A percentile compares a stretch with the other conserved stretches of the same genome.
Conservation (phyloP, 805 yeast genomes). For the Jamesozyma gamospora region DNA sequence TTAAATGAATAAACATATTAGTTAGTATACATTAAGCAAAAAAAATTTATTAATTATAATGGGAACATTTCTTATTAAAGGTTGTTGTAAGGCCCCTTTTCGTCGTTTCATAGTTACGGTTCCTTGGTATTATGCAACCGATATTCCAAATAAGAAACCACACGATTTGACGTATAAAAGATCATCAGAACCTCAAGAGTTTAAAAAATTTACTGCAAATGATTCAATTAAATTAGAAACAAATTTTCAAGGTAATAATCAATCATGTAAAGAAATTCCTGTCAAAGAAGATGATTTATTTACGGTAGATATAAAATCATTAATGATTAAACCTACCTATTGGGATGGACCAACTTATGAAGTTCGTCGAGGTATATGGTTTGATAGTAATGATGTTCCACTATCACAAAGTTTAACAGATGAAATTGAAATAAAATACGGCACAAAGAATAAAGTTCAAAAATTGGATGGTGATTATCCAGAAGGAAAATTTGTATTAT, state of each 20-base stretch:
- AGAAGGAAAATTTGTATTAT: slow-evolving; percentile 24
- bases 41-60: too few relatives aligned
- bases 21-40: too few relatives aligned
- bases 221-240: slow-evolving; percentile 59
- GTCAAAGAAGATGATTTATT: slow-evolving; percentile 79
- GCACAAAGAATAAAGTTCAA: slow-evolving; percentile 1
- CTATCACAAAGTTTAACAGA: slow-evolving; percentile 40
- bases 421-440: slow-evolving; percentile 40
- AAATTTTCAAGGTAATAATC: slow-evolving; percentile 25
- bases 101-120: neutral
- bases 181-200: slow-evolving; percentile 43
- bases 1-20: too few relatives aligned
- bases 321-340: slow-evolving; percentile 57
- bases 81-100: too few relatives aligned
- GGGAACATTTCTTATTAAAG: too few relatives aligned
- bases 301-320: slow-evolving; percentile 50
- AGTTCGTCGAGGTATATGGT: slow-evolving; percentile 83
- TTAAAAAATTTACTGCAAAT: slow-evolving; percentile 51
- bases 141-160: slow-evolving; percentile 63
- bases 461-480: slow-evolving; percentile 1
- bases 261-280: slow-evolving; percentile 26
- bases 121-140: slow-evolving; percentile 78
- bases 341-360: slow-evolving; percentile 87
- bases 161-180: slow-evolving; percentile 44
- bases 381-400: slow-evolving; percentile 47